Evolutionary conservation across 805 yeast species (phyloP).

Genomic region (Candida mattraensis): DNA sequence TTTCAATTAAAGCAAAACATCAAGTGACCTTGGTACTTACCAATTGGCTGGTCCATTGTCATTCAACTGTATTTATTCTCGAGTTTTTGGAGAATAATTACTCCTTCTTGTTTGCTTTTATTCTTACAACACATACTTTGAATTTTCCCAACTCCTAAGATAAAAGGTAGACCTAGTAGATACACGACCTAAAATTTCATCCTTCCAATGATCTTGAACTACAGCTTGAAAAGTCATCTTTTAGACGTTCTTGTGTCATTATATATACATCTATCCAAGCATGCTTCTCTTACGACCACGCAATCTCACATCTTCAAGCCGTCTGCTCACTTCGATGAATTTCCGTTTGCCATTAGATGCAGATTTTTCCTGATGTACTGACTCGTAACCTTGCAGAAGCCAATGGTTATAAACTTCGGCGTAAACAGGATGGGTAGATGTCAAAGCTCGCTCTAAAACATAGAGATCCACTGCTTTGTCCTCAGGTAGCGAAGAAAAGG

Average conservation of each 20-base stretch:
- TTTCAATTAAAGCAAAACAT: background rate
- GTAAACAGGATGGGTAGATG: conserved; percentile 83
- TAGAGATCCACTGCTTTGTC: conserved; percentile 97
- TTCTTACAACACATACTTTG: conserved; percentile 12
- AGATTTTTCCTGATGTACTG: conserved; percentile 34
- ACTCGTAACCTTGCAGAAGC: conserved; percentile 69
- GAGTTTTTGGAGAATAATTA: conserved; percentile 8
- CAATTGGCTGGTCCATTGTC: conserved; percentile 33
- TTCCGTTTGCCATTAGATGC: conserved; percentile 40
- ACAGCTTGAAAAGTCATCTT: too few species aligned
- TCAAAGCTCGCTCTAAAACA: conserved; percentile 87
- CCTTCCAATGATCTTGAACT: too few species aligned
- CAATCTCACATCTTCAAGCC: conserved; percentile 80
- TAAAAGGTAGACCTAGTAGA: conserved; percentile 1
- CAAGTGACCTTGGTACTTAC: too few species aligned
- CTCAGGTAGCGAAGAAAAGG: conserved; percentile 72
- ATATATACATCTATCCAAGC: conserved; percentile 60
- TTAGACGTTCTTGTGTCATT: too few species aligned
- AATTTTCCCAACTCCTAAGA: background rate
- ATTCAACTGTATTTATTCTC: conserved; percentile 13
- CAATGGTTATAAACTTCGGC: conserved; percentile 64
- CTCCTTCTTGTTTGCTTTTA: conserved; percentile 1
- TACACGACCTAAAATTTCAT: conserved; percentile 8
- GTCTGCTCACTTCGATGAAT: conserved; percentile 52
- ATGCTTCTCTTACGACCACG: conserved; percentile 95